Base-by-base conservation (phyloP, 2,329 filamentous ascomycete species). In the Furcasterigmium furcatum region DNA sequence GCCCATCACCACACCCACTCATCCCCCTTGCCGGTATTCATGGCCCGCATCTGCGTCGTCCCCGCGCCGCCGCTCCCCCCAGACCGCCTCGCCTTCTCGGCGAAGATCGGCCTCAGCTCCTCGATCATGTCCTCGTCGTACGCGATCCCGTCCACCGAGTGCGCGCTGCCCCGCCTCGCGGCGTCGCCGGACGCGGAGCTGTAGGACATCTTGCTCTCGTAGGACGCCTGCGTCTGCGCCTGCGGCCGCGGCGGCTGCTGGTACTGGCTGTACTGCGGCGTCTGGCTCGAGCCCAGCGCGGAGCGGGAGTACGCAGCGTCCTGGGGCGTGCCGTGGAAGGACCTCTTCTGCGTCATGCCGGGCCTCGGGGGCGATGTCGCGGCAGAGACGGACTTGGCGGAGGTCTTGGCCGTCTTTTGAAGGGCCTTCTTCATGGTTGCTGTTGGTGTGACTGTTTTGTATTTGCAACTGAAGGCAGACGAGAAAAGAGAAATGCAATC, bases 121-220 rank as follows among this genome's bases (percentile, higher is more conserved):
- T 43, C 41, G 32, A 43, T 36, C 18, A 43, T 22, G 13, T 43
- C 41, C 41, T 43, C 41, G 30, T 43, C 41, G n/a, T 36, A 43
- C 10, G 18, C 39, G 16, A 32, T 41, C 22, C 39, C 24, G 36
- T 13, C 20, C 13, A 22, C 2, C 22, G 29, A 16, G 21, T 34
- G 30, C 13, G 5, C 41, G 5, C 41, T 36, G 9, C 30, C 19
- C 16, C 40, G 39, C 22, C 24, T 19, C 18, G 9, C 30, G 30
- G 8, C 16, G 16, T 18, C 25, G 18, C 13, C 8, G 4, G 41
- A 43, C n/a, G 10, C 21, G 9, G 32, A 43, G 41, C 32, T 38
- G 41, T 25, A 43, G 9, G 39, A 16, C 41, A 43, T 43, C 22
- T 22, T 43, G 30, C 30, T 22, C 14, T 43, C 29, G 20, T 35